Evolutionary conservation across 2,329 filamentous ascomycete genomes (phyloP).

Genomic region (Ophiocordyceps camponoti-floridani): DNA sequence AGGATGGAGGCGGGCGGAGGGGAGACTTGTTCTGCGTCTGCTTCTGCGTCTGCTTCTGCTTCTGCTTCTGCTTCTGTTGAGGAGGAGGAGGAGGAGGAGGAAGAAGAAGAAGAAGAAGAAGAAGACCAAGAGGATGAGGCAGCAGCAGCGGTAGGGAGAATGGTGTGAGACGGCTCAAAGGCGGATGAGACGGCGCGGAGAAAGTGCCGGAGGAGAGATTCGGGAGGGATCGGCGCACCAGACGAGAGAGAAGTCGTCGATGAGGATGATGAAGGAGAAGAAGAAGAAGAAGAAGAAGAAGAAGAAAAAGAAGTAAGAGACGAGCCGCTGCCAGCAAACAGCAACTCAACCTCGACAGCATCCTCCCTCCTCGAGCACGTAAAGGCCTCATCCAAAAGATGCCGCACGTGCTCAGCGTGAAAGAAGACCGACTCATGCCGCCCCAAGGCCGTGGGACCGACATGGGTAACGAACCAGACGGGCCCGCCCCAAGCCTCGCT

Average conservation of each 20-base stretch:
- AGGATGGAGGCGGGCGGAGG: constrained; percentile 20
- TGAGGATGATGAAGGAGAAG: background rate
- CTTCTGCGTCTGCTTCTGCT: background rate
- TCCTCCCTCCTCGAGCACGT: constrained; percentile 56
- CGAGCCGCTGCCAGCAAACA: constrained; percentile 8
- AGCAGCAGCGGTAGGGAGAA: no score
- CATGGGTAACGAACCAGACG: constrained; percentile 56
- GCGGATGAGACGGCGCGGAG: constrained; percentile 28
- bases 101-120: no score
- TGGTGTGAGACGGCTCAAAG: constrained; percentile 16
- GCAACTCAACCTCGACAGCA: constrained; percentile 56
- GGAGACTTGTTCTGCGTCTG: background rate
- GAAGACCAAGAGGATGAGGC: no score
- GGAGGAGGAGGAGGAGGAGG: constrained; percentile 11
- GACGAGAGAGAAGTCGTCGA: background rate
- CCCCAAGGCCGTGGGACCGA: constrained; percentile 67
- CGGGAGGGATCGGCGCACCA: constrained; percentile 7
- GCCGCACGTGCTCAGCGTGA: constrained; percentile 55
- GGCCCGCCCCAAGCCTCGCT: constrained; percentile 20
- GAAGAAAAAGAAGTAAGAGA: background rate
- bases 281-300: background rate
- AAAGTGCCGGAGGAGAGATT: constrained; percentile 27
- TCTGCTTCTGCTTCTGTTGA: background rate
- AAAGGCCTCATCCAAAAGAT: constrained; percentile 70
- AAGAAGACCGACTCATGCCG: constrained; percentile 79